A percentile compares a stretch with the other conserved stretches of the same genome.
These are phyloP conservation scores for Aegilops bicornis DNA, from an alignment of 176 grass and related monocot species.

Conservation along the genomic window DNA sequence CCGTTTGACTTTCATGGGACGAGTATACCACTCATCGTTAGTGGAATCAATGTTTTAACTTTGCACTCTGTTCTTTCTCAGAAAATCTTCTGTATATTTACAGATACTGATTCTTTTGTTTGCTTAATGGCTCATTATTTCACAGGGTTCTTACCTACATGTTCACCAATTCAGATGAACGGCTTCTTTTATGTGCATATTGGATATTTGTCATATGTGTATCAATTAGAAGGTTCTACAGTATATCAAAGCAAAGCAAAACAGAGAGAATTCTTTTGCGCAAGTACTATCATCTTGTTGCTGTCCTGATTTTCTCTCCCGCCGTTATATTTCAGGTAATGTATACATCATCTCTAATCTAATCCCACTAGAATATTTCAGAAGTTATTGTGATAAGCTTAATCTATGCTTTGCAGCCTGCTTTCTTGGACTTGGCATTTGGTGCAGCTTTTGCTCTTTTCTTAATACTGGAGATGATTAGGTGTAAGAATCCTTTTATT, in stretches of 20 bases:
- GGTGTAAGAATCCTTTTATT: conserved; percentile 50
- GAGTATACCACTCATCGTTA: neutral
- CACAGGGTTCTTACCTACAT: conserved; percentile 81
- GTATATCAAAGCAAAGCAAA: conserved; percentile 83
- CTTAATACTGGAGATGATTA: conserved; percentile 91
- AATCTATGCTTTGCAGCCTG: conserved; percentile 59
- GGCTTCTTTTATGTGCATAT: conserved; percentile 77
- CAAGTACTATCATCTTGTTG: conserved; percentile 94
- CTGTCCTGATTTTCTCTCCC: conserved; percentile 86
- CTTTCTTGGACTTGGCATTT: conserved; percentile 97
- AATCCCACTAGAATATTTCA: conserved; percentile 1
- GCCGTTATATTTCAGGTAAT: conserved; percentile 92
- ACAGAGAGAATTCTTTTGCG: conserved; percentile 86
- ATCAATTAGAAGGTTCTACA: conserved; percentile 81
- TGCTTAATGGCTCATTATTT: conserved; percentile 35
- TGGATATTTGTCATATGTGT: conserved; percentile 85
- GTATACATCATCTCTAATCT: neutral
- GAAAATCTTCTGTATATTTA: neutral
- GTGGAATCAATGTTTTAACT: neutral
- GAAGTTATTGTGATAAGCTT: conserved; percentile 19
- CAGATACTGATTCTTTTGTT: neutral
- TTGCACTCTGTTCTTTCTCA: neutral
- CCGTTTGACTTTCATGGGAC: neutral
- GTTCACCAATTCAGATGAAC: conserved; percentile 52
- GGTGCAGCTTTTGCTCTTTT: conserved; percentile 94